A percentile compares a stretch with the other conserved stretches of the same genome.
Conservation (phyloP, 1,284 basidiomycete species). For the Kwoniella shivajii region DNA sequence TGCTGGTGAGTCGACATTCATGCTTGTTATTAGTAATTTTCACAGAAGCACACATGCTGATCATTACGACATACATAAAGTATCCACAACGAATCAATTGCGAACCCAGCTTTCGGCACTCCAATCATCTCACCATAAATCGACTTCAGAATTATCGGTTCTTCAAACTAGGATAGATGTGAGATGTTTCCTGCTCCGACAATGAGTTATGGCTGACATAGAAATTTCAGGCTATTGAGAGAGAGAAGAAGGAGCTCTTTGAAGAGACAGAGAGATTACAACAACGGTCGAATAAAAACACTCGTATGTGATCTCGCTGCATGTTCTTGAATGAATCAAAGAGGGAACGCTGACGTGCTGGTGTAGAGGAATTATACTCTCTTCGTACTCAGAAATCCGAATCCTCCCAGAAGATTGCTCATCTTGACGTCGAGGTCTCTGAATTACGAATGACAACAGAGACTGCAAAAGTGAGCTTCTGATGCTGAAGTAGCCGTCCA, state of each 20-base stretch:
- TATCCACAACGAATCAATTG: slow-evolving; percentile 42
- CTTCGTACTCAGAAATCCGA: slow-evolving; percentile 44
- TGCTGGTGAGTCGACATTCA: slow-evolving; percentile 32
- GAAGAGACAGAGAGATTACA: slow-evolving; percentile 46
- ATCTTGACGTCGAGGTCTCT: slow-evolving; percentile 77
- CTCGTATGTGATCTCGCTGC: slow-evolving; percentile 34
- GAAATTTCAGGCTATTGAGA: slow-evolving; percentile 37
- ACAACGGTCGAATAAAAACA: slow-evolving; percentile 32
- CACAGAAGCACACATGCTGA: no score
- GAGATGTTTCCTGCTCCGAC: slow-evolving; percentile 8
- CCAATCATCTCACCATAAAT: slow-evolving; percentile 38
- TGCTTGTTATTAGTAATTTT: no score
- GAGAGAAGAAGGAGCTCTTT: slow-evolving; percentile 48
- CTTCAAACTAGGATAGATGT: slow-evolving; percentile 42
- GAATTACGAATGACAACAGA: slow-evolving; percentile 73
- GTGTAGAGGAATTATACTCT: slow-evolving; percentile 46
- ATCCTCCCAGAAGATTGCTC: slow-evolving; percentile 68
- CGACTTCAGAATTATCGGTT: slow-evolving; percentile 39
- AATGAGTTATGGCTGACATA: slow-evolving; percentile 6
- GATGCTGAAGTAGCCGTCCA: not conserved
- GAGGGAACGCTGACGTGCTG: not conserved
- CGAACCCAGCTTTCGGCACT: slow-evolving; percentile 43
- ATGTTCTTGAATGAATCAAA: no score
- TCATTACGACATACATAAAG: slow-evolving; percentile 21
- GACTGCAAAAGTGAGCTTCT: slow-evolving; percentile 41